A percentile compares a stretch with the other conserved stretches of the same genome.
Conservation (phyloP, 2,329 filamentous ascomycete species). For the Graphiopsis chlorocephala region DNA sequence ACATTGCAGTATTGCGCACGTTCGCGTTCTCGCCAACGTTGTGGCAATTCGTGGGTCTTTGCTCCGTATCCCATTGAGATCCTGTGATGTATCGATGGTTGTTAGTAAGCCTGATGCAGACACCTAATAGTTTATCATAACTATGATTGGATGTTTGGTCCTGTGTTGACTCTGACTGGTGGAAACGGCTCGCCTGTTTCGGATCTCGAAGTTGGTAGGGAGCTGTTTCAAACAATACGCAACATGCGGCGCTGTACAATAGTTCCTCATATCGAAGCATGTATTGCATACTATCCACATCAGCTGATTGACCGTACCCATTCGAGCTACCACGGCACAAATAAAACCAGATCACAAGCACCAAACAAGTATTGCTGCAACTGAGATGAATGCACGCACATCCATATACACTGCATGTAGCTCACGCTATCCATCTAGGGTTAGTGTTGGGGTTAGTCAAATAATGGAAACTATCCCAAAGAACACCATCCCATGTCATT, state of each 20-base stretch:
- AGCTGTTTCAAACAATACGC: neutral
- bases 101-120: too few species aligned
- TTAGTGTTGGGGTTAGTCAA: too few species aligned
- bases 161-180: neutral
- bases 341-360: too few species aligned
- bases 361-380: too few species aligned
- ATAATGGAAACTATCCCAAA: too few species aligned
- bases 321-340: too few species aligned
- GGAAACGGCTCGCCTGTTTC: neutral
- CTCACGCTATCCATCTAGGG: too few species aligned
- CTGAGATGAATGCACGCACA: too few species aligned
- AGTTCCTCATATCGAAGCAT: too few species aligned
- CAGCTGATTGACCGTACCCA: too few species aligned
- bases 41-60: neutral
- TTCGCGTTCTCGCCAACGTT: neutral
- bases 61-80: neutral
- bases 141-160: neutral
- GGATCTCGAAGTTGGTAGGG: neutral
- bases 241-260: neutral
- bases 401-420: too few species aligned
- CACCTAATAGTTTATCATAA: neutral
- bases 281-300: neutral
- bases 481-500: too few species aligned
- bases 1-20: neutral
- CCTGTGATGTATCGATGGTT: neutral